Percentiles rank a stretch among this genome's conserved stretches.
phyloP scores from a whole-genome alignment of 1,284 basidiomycete genomes.

The Leccinum solheimii region DNA sequence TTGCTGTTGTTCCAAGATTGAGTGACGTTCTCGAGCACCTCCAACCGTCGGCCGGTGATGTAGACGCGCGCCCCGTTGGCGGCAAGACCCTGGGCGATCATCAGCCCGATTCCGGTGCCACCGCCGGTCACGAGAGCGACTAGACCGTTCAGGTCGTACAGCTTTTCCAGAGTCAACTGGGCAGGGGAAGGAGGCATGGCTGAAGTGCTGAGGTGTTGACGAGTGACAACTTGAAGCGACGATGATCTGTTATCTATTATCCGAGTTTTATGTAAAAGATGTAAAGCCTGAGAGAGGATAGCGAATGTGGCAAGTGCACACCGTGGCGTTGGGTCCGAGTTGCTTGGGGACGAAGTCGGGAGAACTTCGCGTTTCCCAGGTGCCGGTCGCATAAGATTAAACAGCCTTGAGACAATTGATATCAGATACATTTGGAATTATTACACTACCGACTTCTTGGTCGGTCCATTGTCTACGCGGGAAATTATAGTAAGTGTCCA shows the following conservation, averaged over 20 bases:
- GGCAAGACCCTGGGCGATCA: slow-evolving; percentile 75
- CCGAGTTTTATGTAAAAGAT: neutral
- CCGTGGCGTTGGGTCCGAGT: neutral
- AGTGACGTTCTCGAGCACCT: slow-evolving; percentile 59
- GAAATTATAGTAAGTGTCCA: slow-evolving; percentile 6
- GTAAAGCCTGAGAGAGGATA: neutral
- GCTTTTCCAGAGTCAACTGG: slow-evolving; percentile 35
- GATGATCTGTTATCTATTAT: neutral
- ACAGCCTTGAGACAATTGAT: neutral
- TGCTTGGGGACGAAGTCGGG: neutral
- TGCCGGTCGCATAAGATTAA: neutral
- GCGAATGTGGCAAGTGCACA: neutral
- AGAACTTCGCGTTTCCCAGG: too few relatives aligned
- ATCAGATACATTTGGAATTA: slow-evolving; percentile 11
- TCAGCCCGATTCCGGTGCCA: slow-evolving; percentile 76
- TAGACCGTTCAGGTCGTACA: slow-evolving; percentile 61
- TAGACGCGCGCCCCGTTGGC: slow-evolving; percentile 82
- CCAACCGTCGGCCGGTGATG: slow-evolving; percentile 66
- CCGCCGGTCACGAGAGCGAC: slow-evolving; percentile 79
- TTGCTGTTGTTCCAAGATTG: slow-evolving; percentile 47
- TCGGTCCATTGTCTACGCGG: slow-evolving; percentile 6
- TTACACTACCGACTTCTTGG: slow-evolving; percentile 2
- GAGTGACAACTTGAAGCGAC: neutral
- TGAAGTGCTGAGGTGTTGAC: neutral
- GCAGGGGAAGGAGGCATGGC: slow-evolving; percentile 27